A percentile compares a stretch with the other conserved stretches of the same genome.
Conservation (phyloP, 2,329 filamentous ascomycete genomes). For the Aureobasidium sp. region DNA sequence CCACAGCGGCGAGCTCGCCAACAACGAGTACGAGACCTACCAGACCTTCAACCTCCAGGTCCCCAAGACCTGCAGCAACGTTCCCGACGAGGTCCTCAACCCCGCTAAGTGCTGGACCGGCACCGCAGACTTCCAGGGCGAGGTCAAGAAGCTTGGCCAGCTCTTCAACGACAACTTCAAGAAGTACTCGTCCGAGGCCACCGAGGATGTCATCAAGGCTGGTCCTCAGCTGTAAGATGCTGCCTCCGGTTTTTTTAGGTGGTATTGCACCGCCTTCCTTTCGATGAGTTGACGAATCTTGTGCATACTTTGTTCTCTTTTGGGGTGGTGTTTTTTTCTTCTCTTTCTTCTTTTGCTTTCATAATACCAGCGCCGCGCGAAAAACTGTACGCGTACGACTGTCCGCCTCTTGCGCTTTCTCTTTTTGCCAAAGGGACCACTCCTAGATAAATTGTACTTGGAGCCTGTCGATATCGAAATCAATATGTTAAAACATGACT, state of each 20-base stretch:
- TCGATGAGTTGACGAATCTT: conserved; percentile 11
- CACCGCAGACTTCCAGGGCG: conserved; percentile 70
- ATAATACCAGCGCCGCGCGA: conserved; percentile 10
- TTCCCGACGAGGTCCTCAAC: conserved; percentile 89
- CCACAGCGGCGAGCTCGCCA: conserved; percentile 91
- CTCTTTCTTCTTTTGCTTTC: background rate
- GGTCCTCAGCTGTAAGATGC: conserved; percentile 28
- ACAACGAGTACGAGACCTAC: conserved; percentile 90
- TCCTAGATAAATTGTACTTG: conserved; percentile 10
- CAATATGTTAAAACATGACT: background rate
- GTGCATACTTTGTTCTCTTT: background rate
- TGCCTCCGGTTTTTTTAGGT: background rate
- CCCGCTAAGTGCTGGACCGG: conserved; percentile 89
- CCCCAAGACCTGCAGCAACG: conserved; percentile 83
- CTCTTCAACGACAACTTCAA: conserved; percentile 97
- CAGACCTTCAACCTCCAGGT: conserved; percentile 94
- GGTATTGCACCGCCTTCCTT: background rate
- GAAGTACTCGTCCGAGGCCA: conserved; percentile 82
- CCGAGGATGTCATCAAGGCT: conserved; percentile 38
- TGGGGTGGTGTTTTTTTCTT: background rate
- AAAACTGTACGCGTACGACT: conserved; percentile 4
- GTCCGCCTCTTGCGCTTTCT: background rate
- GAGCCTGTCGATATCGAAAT: background rate
- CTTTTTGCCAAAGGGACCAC: background rate
- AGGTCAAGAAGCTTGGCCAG: conserved; percentile 82